A percentile compares a stretch with the other conserved stretches of the same genome.
These are phyloP conservation scores for Ziziphus jujuba DNA, from an alignment of 306 rosid genomes.

Conservation along the genomic window DNA sequence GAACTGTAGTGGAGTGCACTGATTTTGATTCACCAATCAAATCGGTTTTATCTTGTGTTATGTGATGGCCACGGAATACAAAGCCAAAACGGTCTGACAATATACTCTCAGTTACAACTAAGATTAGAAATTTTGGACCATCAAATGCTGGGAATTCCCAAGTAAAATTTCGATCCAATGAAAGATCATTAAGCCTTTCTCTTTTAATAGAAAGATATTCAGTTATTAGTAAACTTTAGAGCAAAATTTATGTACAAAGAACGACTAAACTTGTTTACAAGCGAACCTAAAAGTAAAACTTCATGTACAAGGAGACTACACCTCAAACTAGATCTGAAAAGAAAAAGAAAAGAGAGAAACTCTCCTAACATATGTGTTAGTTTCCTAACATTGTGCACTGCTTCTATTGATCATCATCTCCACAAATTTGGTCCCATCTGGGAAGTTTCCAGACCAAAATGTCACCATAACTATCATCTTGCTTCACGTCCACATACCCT, in stretches of 20 bases:
- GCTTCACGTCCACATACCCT: conserved; percentile 63
- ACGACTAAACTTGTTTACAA: not conserved
- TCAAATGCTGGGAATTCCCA: too few relatives aligned
- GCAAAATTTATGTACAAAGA: not conserved
- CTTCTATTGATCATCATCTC: conserved; percentile 17
- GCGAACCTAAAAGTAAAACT: not conserved
- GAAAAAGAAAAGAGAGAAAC: not conserved
- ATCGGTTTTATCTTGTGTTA: too few relatives aligned
- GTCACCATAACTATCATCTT: conserved; percentile 58
- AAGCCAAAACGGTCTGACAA: too few relatives aligned
- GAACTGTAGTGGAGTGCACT: too few relatives aligned
- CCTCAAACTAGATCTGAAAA: too few relatives aligned
- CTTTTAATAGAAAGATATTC: not conserved
- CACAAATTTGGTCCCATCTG: conserved; percentile 49
- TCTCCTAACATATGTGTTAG: not conserved
- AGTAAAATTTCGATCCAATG: too few relatives aligned
- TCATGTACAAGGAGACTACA: conserved; percentile 9
- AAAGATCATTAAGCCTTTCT: too few relatives aligned
- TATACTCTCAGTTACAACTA: too few relatives aligned
- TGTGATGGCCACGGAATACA: too few relatives aligned
- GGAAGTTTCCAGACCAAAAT: conserved; percentile 45
- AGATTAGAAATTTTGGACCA: too few relatives aligned
- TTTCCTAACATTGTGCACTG: conserved; percentile 15
- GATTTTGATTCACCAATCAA: too few relatives aligned
- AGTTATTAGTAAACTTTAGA: not conserved